phyloP scores from a whole-genome alignment of 2,329 filamentous ascomycete genomes.

The Botrytis deweyae region DNA sequence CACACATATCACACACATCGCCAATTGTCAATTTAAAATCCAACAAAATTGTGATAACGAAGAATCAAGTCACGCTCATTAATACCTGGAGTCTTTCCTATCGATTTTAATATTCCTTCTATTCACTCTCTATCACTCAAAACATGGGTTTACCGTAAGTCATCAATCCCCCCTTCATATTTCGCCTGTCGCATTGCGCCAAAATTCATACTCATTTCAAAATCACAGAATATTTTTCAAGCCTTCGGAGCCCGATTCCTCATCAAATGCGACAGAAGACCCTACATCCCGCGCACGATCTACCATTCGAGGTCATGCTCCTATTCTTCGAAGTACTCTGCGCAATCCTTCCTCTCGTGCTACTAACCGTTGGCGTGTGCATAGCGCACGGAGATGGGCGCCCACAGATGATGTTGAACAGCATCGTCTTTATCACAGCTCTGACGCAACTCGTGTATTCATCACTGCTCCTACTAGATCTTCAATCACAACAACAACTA shows the following conservation, averaged over 20 bases:
- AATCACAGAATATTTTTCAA: constrained; percentile 37
- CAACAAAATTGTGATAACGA: constrained; percentile 26
- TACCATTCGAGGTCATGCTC: constrained; percentile 34
- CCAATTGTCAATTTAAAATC: constrained; percentile 12
- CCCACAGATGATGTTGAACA: background rate
- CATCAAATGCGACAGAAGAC: constrained; percentile 36
- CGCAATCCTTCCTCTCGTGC: background rate
- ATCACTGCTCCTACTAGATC: background rate
- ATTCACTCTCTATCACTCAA: constrained; percentile 14
- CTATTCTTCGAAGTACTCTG: background rate
- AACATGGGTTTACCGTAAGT: constrained; percentile 40
- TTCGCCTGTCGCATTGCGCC: constrained; percentile 16
- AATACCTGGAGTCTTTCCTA: background rate
- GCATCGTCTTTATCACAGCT: background rate
- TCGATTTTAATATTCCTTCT: constrained; percentile 7
- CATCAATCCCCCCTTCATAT: constrained; percentile 26
- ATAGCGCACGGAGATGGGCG: background rate
- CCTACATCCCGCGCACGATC: constrained; percentile 35
- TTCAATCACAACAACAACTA: background rate
- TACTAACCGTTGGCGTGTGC: background rate
- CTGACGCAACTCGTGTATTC: background rate
- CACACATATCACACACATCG: background rate
- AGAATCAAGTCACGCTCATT: constrained; percentile 27
- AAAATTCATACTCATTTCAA: constrained; percentile 26
- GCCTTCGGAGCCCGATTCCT: constrained; percentile 35